Evolutionary conservation across 116 monocot genomes (phyloP).

Genomic region (Papilionanthe hybrid): DNA sequence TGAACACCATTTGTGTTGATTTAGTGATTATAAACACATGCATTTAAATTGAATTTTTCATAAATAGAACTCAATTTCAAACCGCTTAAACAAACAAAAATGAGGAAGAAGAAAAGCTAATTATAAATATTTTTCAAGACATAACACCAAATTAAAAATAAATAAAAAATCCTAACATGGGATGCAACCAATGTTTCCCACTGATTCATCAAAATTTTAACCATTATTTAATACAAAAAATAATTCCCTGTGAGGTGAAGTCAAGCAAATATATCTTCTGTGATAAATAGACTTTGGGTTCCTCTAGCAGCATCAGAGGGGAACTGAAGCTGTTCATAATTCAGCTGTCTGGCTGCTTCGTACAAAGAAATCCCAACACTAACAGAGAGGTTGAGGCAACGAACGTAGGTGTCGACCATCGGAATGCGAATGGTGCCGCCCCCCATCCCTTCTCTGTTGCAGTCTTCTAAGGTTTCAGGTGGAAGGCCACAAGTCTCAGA

Average conservation of each 20-base stretch:
- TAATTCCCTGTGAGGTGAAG: not conserved
- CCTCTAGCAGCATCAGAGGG: constrained; percentile 21
- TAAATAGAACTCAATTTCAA: too few species aligned
- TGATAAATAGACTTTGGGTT: constrained; percentile 38
- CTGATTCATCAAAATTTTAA: too few species aligned
- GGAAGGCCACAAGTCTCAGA: constrained; percentile 87
- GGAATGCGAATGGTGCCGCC: constrained; percentile 86
- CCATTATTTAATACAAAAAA: too few species aligned
- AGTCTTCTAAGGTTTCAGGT: constrained; percentile 64
- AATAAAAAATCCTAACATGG: too few species aligned
- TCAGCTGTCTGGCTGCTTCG: constrained; percentile 87
- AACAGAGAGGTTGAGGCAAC: constrained; percentile 90
- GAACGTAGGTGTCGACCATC: constrained; percentile 94
- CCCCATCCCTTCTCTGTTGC: constrained; percentile 54
- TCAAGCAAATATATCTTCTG: constrained; percentile 54
- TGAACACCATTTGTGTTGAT: too few species aligned
- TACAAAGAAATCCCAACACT: constrained; percentile 90
- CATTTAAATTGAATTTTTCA: too few species aligned
- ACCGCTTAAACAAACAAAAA: too few species aligned
- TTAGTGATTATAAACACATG: too few species aligned
- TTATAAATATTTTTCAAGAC: too few species aligned
- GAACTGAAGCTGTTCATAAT: constrained; percentile 66
- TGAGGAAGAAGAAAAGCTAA: too few species aligned
- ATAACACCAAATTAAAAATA: too few species aligned
- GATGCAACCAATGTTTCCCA: too few species aligned